phyloP scores from a whole-genome alignment of 805 yeast genomes.

The Wickerhamomyces chaumierensis region DNA sequence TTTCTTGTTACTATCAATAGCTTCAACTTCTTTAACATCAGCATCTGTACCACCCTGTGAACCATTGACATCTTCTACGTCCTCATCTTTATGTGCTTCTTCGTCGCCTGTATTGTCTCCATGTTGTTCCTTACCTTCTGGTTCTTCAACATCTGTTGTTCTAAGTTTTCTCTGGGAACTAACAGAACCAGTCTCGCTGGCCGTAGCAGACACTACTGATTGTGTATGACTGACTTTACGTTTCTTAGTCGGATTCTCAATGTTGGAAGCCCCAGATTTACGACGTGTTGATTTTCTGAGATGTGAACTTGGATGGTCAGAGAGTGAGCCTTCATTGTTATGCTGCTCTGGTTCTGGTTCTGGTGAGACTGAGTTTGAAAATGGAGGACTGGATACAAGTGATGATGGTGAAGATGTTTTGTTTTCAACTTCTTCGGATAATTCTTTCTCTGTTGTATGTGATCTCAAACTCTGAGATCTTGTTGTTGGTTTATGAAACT shows the following conservation, averaged over 20 bases:
- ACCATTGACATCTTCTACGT: neutral
- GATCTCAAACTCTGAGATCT: neutral
- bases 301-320: neutral
- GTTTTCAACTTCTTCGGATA: too few species aligned
- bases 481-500: neutral
- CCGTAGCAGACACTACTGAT: too few species aligned
- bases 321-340: too few species aligned
- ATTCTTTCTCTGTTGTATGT: too few species aligned
- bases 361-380: too few species aligned
- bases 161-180: conserved; percentile 6
- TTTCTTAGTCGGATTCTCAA: neutral
- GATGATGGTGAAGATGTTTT: too few species aligned
- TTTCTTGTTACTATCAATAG: conserved; percentile 1
- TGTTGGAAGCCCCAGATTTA: neutral
- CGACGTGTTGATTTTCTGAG: neutral
- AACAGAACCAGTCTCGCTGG: too few species aligned
- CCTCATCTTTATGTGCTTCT: conserved; percentile 1
- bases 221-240: neutral
- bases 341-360: too few species aligned
- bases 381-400: too few species aligned
- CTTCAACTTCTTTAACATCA: neutral
- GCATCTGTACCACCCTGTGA: neutral
- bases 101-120: neutral
- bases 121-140: neutral
- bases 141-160: conserved; percentile 1